These are phyloP conservation scores for Cutaneotrichosporon sp. DNA, from an alignment of 1,284 basidiomycete species.

Conservation along the genomic window DNA sequence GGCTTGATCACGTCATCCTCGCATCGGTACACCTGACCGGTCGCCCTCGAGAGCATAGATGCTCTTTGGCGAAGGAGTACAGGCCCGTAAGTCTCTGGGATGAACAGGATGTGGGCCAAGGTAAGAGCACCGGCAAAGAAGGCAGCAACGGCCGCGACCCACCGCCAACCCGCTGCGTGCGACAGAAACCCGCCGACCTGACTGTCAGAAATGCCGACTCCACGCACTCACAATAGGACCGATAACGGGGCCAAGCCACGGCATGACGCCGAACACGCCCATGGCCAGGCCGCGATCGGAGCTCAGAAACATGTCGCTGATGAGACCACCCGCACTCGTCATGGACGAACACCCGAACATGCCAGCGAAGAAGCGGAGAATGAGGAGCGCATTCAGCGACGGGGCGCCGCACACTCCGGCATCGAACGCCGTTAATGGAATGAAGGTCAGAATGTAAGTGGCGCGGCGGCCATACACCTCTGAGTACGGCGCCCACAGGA, in stretches of 20 bases:
- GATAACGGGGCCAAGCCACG: conserved; percentile 49
- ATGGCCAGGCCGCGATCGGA: conserved; percentile 47
- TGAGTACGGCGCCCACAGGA: conserved; percentile 32
- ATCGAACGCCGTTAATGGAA: conserved; percentile 49
- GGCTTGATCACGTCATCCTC: conserved; percentile 46
- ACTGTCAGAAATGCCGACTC: conserved; percentile 34
- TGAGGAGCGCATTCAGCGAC: conserved; percentile 47
- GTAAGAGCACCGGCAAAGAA: conserved; percentile 45
- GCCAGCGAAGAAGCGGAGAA: conserved; percentile 50
- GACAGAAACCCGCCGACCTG: conserved; percentile 47
- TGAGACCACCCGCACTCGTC: conserved; percentile 50
- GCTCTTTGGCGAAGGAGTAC: conserved; percentile 47
- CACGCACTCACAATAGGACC: conserved; percentile 40
- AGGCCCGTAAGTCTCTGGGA: conserved; percentile 51
- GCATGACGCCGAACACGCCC: conserved; percentile 53
- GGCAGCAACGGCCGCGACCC: conserved; percentile 59
- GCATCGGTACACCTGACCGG: conserved; percentile 44
- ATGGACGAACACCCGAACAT: conserved; percentile 47
- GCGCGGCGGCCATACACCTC: conserved; percentile 39
- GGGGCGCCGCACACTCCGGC: conserved; percentile 45
- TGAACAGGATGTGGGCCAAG: conserved; percentile 29
- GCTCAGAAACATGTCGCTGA: conserved; percentile 48
- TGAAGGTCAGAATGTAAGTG: conserved; percentile 48
- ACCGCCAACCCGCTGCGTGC: conserved; percentile 42
- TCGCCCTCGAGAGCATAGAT: conserved; percentile 34